Conservation (phyloP, 495 filamentous ascomycete genomes). For the Penicillium alfredii region DNA sequence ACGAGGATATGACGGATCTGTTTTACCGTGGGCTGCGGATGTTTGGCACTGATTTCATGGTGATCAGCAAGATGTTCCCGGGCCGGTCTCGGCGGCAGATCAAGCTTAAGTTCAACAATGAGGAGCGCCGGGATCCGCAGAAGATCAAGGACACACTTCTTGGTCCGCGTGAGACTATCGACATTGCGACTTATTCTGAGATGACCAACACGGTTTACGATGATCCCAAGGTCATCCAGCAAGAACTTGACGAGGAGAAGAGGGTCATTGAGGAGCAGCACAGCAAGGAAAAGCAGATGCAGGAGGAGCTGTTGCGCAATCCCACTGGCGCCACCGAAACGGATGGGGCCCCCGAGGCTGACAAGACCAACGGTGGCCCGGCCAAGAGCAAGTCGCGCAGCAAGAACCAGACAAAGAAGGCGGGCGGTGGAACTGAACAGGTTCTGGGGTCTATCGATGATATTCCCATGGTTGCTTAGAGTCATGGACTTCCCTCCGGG, state of each 20-base stretch:
- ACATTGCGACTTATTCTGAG: conserved; percentile 61
- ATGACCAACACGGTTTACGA: conserved; percentile 52
- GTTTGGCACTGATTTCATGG: conserved; percentile 91
- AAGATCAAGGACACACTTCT: conserved; percentile 64
- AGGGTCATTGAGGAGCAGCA: conserved; percentile 59
- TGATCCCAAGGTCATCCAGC: conserved; percentile 49
- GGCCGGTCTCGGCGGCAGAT: conserved; percentile 69
- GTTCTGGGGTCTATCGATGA: conserved; percentile 38
- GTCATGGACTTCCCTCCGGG: too few relatives aligned
- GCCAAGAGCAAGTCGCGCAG: conserved; percentile 33
- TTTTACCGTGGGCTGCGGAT: conserved; percentile 81
- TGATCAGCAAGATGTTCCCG: conserved; percentile 78
- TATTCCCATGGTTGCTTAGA: conserved; percentile 15
- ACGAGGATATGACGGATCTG: conserved; percentile 64
- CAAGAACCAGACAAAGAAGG: conserved; percentile 25
- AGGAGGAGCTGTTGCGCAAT: conserved; percentile 47
- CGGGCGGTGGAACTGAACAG: conserved; percentile 39
- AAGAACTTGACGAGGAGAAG: conserved; percentile 67
- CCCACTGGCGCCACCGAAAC: conserved; percentile 30
- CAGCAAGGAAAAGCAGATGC: conserved; percentile 50
- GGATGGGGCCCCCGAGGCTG: conserved; percentile 29
- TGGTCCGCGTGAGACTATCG: conserved; percentile 51
- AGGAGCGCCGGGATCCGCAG: conserved; percentile 70
- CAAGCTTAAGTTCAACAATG: conserved; percentile 88
- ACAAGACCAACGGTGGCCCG: conserved; percentile 31